Evolutionary conservation across 805 yeast genomes (phyloP).

Genomic region (Zygoascus biomembranicola): DNA sequence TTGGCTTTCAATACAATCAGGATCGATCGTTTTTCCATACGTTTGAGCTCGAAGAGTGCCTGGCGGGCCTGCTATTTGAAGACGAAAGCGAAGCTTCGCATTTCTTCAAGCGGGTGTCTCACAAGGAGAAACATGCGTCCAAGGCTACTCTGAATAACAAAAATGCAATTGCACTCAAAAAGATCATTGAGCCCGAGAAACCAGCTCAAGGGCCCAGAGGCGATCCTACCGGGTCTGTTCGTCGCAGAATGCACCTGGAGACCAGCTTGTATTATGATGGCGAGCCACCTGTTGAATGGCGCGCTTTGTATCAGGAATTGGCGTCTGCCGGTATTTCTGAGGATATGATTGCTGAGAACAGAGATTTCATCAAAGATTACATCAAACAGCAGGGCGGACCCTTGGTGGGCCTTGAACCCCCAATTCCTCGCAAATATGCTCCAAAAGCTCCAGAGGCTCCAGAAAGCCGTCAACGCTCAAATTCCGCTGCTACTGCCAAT

Average conservation of each 20-base stretch:
- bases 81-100: conserved; percentile 83
- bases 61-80: conserved; percentile 79
- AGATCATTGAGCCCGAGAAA: conserved; percentile 30
- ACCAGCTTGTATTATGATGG: conserved; percentile 57
- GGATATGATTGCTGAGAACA: conserved; percentile 81
- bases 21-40: conserved; percentile 93
- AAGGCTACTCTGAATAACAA: conserved; percentile 80
- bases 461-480: conserved; percentile 10
- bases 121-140: conserved; percentile 74
- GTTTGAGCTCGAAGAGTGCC: conserved; percentile 87
- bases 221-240: conserved; percentile 32
- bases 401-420: conserved; percentile 76
- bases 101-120: conserved; percentile 67
- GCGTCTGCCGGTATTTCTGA: conserved; percentile 75
- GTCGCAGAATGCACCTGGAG: conserved; percentile 25
- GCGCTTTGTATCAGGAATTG: conserved; percentile 60
- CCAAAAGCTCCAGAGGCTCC: conserved; percentile 21
- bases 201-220: conserved; percentile 55
- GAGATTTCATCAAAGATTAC: conserved; percentile 74
- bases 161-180: conserved; percentile 76
- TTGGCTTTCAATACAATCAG: conserved; percentile 82
- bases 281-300: conserved; percentile 79
- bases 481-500: conserved; percentile 10
- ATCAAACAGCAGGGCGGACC: conserved; percentile 70
- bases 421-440: conserved; percentile 53